Evolutionary conservation across 2,329 filamentous ascomycete genomes (phyloP), one percentile per base, ranked within the genome.

Genomic region (Alternaria arborescens): DNA sequence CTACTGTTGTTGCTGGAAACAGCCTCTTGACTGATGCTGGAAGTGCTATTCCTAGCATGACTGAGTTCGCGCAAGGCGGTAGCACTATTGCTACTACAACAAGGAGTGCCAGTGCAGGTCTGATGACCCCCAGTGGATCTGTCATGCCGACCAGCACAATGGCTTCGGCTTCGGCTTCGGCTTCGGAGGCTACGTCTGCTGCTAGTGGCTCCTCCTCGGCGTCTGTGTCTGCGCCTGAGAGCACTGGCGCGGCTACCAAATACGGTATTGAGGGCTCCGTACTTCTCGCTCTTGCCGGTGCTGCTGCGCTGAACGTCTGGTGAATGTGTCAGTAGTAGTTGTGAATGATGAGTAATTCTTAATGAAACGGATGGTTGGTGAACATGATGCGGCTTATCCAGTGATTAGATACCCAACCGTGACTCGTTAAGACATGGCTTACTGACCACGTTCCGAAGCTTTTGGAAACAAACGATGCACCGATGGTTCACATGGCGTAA

Each of bases 1-100:
- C 70, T 5, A 68, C 64, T 4, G 66, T 75, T 20, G 65, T 72
- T 3, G 61, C 63, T 20, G 72, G 72, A 8, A 64, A 62, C 36
- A 66, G 64, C n/a, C 43, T 73, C 52, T 53, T 75, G 52, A 68
- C 60, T 30, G 63, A 55, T 26, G 61, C 51, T 53, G 65, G 8
- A 40, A 55, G 53, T 44, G 47, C 20, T 43, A 26, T 18, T 28
- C 11, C 34, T 42, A 64, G 62, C 12, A 65, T 34, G 38, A 43
- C 53, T 14, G 34, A 57, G 22, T 48, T 30, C 2, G 57, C 55
- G 7, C 40, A 59, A 26, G 42, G 57, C 44, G 60, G 53, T 18
- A 55, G 63, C 7, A 41, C 62, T 12, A 36, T 53, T 53, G 55
- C 64, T 12, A 46, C 54, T 16, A 44, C 42, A n/a, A 36, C 47